These are phyloP conservation scores for Eucalyptus microcorys DNA, from an alignment of 345 rosid genomes.

Conservation along the genomic window DNA sequence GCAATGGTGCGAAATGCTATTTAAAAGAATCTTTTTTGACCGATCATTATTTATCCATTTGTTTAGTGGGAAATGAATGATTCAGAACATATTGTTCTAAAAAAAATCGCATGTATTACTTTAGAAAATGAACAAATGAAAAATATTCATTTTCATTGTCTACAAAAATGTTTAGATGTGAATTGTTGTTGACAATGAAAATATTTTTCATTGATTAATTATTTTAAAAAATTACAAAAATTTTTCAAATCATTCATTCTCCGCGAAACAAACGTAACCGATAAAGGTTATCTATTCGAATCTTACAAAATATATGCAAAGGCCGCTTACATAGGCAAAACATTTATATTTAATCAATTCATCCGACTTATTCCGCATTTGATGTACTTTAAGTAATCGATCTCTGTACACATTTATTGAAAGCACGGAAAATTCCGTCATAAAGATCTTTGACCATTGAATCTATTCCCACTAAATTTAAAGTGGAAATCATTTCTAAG, in stretches of 20 bases:
- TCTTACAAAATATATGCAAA: not conserved
- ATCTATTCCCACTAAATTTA: not conserved
- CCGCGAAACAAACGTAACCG: fast-evolving
- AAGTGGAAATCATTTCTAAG: not conserved
- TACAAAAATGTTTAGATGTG: no score
- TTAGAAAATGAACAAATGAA: not conserved
- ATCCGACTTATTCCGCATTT: not conserved
- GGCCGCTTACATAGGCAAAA: not conserved
- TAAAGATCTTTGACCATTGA: not conserved
- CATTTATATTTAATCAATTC: not conserved
- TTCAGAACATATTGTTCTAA: no score
- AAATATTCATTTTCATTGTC: no score
- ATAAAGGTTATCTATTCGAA: not conserved
- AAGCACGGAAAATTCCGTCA: not conserved
- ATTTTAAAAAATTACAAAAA: no score
- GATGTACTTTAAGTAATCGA: not conserved
- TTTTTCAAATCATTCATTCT: no score
- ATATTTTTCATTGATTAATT: no score
- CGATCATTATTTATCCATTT: no score
- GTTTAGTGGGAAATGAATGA: no score
- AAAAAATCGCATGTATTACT: fast-evolving
- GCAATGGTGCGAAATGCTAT: not conserved
- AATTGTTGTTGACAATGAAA: no score
- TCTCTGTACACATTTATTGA: fast-evolving
- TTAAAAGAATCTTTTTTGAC: no score